Evolutionary conservation across 768 basidiomycete genomes (phyloP).

Genomic region (Sporobolomyces phaffii): DNA sequence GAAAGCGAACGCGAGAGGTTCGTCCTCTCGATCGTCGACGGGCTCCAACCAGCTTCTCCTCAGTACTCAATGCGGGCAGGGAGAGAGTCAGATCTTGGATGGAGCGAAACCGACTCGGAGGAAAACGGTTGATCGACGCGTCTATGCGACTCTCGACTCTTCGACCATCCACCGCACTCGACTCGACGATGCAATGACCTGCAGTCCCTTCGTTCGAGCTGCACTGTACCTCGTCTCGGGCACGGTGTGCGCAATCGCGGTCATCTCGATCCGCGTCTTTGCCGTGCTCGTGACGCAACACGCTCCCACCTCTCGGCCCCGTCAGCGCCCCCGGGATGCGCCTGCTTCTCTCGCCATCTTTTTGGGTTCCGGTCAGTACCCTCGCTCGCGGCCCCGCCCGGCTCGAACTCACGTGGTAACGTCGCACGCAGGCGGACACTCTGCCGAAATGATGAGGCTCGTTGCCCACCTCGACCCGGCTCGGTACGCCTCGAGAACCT

Average conservation of each 20-base stretch:
- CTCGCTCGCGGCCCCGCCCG: no score
- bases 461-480: conserved; percentile 60
- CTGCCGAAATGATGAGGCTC: conserved; percentile 72
- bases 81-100: no score
- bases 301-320: not conserved
- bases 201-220: not conserved
- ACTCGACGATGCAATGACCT: conserved; percentile 8
- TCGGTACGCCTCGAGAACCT: conserved; percentile 69
- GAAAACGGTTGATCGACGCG: no score
- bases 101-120: no score
- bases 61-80: no score
- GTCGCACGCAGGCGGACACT: conserved; percentile 72
- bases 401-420: not conserved
- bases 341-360: conserved; percentile 62
- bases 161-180: no score
- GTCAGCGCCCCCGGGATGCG: not conserved
- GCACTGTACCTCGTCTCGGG: not conserved
- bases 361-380: conserved; percentile 76
- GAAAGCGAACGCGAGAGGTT: no score
- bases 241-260: not conserved
- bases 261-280: not conserved
- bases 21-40: no score
- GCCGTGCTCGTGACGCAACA: not conserved
- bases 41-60: no score
- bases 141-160: no score